Percentiles rank a stretch among this genome's conserved stretches.
Conservation (phyloP, 164 flowering plant genomes). For the Platanus orientalis region DNA sequence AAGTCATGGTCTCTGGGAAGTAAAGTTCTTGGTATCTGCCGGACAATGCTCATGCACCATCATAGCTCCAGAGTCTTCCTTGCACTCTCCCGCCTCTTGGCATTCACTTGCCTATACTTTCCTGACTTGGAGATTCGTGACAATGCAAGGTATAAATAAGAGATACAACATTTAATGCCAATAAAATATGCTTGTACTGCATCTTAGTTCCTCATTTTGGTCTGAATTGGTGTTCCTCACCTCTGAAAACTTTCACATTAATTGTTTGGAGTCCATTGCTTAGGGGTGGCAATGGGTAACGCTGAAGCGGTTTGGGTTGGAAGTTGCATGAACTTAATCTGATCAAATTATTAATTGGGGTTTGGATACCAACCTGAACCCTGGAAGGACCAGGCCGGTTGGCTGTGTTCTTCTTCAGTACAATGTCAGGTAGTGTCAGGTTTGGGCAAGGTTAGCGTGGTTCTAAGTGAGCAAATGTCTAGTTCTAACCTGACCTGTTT, state of each 20-base stretch:
- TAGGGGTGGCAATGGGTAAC: background rate
- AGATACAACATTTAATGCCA: background rate
- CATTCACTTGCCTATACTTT: slow-evolving; percentile 72
- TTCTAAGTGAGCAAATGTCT: no score
- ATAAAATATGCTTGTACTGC: background rate
- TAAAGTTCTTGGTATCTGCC: slow-evolving; percentile 76
- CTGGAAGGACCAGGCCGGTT: no score
- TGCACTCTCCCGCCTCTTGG: slow-evolving; percentile 67
- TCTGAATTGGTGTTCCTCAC: background rate
- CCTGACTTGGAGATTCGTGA: slow-evolving; percentile 98
- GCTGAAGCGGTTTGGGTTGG: background rate
- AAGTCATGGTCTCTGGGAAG: slow-evolving; percentile 90
- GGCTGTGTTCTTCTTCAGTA: no score
- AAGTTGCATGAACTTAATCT: background rate
- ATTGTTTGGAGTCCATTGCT: background rate
- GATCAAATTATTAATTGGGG: no score
- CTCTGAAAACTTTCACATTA: no score
- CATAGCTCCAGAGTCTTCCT: slow-evolving; percentile 73
- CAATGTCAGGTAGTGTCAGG: no score
- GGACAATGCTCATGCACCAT: slow-evolving; percentile 80
- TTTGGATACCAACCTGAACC: no score
- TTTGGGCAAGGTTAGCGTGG: no score
- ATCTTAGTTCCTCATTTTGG: slow-evolving; percentile 3
- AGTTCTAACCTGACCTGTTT: no score
- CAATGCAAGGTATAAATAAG: slow-evolving; percentile 68